Base-by-base conservation (phyloP, 306 rosid species). In the Vicia villosa region DNA sequence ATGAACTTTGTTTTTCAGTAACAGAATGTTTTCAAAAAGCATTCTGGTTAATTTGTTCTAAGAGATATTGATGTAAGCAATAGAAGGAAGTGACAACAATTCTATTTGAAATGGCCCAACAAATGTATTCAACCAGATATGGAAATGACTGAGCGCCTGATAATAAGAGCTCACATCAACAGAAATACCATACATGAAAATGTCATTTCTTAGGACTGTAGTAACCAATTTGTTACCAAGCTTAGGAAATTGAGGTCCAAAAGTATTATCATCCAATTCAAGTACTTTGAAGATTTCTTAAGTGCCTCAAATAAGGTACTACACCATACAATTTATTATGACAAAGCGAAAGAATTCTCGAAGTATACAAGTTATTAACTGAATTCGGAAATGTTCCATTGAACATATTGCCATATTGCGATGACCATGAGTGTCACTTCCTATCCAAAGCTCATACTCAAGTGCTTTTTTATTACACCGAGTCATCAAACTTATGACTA, bases 241-340 rank as follows among this genome's bases (percentile, higher is more conserved):
- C 37, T 47, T 80, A 57, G 98, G 98, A 85, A 90, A 90, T 74
- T 85, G 79, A 10, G 95, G 92, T 62, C 97, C 97, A 66, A 94
- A 91, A 47, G 79, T 86, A 81, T 94, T 94, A 65, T 76, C 77
- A 76, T 86, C 90, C 77, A 94, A 74, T 50, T 90, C 98, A 61
- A 94, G 91, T 40, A 87, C 85, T n/a, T 86, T 94, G 95, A 84
- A 94, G 97, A 79, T 88, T 88, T 21, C 74, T 82, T 88, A 94
- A 78, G 43, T 63, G 82, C 28, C 86, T 86, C 21, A 94, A 78
- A 77, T 90, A 92, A 42, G 98, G 98, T 10, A 90, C 84, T 17
- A 37, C 81, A 11, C 98, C 97, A 43, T 43, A 52, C 20, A 94
- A 87, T 14, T 72, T 86, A 70, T 94, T 90, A 54, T 86, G 83